Evolutionary conservation across 176 grass and related monocot genomes (phyloP), one percentile per base, ranked within the genome.

Genomic region (Aegilops longissima): DNA sequence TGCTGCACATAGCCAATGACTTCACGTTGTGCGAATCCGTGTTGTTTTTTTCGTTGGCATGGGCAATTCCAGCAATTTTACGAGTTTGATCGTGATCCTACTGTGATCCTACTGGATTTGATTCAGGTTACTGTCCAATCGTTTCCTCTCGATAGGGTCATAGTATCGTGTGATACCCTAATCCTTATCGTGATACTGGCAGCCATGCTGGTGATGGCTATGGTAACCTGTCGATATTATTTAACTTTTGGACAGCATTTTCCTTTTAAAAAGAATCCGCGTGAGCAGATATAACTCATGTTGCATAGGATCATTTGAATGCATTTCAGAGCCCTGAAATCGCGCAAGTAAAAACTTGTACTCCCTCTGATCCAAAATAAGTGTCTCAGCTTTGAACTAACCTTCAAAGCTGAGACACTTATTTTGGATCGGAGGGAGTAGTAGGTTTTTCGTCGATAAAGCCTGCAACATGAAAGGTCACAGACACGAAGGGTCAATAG

Each of bases 271-370:
- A 85, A 78, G 56, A 54, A 33, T 12, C 11, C 0, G 30, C 33
- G 13, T 49, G 64, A 17, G 45, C 47, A 42, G 61, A 76, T 81
- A 74, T 73, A 9, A 11, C 33, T 40, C 52, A 79, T 59, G 34
- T 61, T 59, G 45, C 24, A 59, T 77, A 44, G 11, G 54, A 61
- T 78, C 61, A 59, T 34, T 82, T 76, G 30, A 69, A 78, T 78
- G 34, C 49, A 62, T 38, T 83, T 25, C 70, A 77, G 72, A 62
- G 20, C 25, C 34, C 35, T 83, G 49, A 62, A 62, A 38, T 72
- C 62, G 5, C 34, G 9, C 1, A 61, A 49, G 10, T 70, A n/a
- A 79, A 83, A 80, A 20, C 20, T 73, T 30, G 6, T 8, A 51
- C 47, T 51, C 47, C 45, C 1, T 47, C 45, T 1, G 45, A 47